Base-by-base conservation (phyloP, 306 rosid genomes). In the Quercus glauca region DNA sequence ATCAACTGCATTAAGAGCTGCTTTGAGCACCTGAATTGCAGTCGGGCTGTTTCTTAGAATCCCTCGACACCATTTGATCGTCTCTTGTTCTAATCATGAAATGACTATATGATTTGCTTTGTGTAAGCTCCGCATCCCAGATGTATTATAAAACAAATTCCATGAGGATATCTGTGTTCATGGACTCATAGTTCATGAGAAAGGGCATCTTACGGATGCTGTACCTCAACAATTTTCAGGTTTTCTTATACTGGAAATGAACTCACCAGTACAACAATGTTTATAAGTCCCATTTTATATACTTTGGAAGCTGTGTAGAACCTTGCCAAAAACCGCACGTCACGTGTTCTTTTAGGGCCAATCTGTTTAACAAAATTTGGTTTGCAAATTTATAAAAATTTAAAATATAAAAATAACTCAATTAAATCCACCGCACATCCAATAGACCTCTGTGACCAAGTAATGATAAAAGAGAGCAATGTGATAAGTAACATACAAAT, bases 221-320 rank as follows among this genome's bases (percentile, higher is more conserved):
- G 33, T 26, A 25, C 68, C 37, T 61, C 33, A 12, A 61, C 33
- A 25, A 60, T 23, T 17, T 60, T 4, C 21, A 57, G 35, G 19
- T 65, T 33, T 37, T 71, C 73, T 19, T 53, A 17, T 17, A 51
- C 31, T 10, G 35, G 64, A 59, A 72, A 78, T 19, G 41, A 70
- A 87, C 97, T 83, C 73, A 91, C 97, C 0, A 92, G 92, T 35
- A 94, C 97, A 78, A 92, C 88, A 61, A 92, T 91, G 69, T 94
- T 94, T 82, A 92, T 86, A 59, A 94, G 99, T 52, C 97, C 99
- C 97, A 94, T 91, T 86, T 91, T 92, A 74, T 92, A 97, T 56
- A 97, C 99, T 79, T 94, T 97, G 35, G 51, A 77, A 65, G 97
- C 97, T 8, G 90, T 79, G 82, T 94, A 94, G 72, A 94, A 90